Evolutionary conservation across 2,329 filamentous ascomycete species (phyloP), one percentile per base, ranked within the genome.

Genomic region (Boeremia lycopersici): DNA sequence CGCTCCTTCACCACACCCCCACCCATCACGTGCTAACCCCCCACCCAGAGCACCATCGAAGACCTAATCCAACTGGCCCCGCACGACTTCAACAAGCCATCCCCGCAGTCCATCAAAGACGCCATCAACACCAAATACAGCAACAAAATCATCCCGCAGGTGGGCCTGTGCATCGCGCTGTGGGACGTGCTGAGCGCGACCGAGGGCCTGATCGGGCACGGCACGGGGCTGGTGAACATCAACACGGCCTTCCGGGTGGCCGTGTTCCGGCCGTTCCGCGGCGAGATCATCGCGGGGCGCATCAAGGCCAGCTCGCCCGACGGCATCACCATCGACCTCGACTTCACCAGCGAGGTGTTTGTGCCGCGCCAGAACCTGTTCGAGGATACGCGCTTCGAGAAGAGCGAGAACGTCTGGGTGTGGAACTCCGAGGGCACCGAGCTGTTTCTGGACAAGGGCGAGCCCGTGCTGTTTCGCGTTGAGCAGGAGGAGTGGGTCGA

Each of bases 81-180:
- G 1, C 85, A 91, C 68, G 90, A 97, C 72, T 96, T 98, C 72
- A 84, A 87, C 57, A 95, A 95, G 76, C 82, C 86, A 57, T 96
- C 90, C 70, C 84, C 86, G 29, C 84, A 92, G 60, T 91, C 92
- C 1, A 91, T 99, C 60, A 92, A 97, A 77, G 93, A 99, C 78
- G 95, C 95, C 68, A 95, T 99, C 78, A 98, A 99, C 74, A 84
- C 87, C 60, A 99, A 99, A 78, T 99, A 97, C 76, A 87, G 93
- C 56, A 97, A 99, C 78, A 95, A 93, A 77, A 89, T 91, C 92
- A 91, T 99, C 58, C 93, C 96, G 73, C 95, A 95, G 71, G 88
- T 98, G 55, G 95, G 95, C 10, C 86, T 99, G 4, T 97, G 92
- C 71, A 89, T 99, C 64, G 93, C 90, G 71, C 86, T 99, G 67